Evolutionary conservation across 2,329 filamentous ascomycete species (phyloP), one percentile per base, ranked within the genome.

Genomic region (Gaeumannomyces sp.): DNA sequence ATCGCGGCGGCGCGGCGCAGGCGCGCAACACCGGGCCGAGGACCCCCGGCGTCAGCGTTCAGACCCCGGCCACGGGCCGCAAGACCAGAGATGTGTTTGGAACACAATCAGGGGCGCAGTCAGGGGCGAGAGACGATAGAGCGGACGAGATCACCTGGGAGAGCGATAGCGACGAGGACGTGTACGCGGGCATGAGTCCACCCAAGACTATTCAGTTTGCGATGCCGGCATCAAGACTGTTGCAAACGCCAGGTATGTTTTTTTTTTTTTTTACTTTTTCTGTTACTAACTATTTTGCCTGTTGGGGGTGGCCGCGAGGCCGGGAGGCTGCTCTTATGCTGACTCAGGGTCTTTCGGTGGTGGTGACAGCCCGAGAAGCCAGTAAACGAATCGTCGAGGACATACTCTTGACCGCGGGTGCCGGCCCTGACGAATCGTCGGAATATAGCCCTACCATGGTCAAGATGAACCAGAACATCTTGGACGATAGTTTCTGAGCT

Each of bases 161-260:
- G 64, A 90, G 88, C 71, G 89, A 93, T 67, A 88, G 87, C 65
- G 89, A 90, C 33, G 85, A 87, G 13, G 85, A 88, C 58, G 72
- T 85, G 7, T 88, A 89, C 66, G 84, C 84, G 8, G 91, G 89
- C 7, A 89, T 93, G 76, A 97, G 92, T 72, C 95, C 95, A 33
- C 95, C 95, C 0, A 98, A 98, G 81, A 95, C 92, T 14, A 93
- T 96, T 66, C 90, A 93, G 72, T 96, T 96, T 75, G 89, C 90
- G 59, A 78, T 96, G 61, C 90, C 90, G 62, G 89, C 89, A 64
- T 90, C 88, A 57, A 88, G 90, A 72, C 78, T 96, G 28, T 76
- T 94, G 74, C 91, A 93, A 74, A 96, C 92, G 61, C 92, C 91
- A 67, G 89, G 88, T 90, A 77, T 73, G 85, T 73, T 59, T 27